Percentiles rank a stretch among this genome's conserved stretches.
Evolutionary conservation across 495 filamentous ascomycete genomes (phyloP).

Genomic region (Friedmanniomyces endolithicus): DNA sequence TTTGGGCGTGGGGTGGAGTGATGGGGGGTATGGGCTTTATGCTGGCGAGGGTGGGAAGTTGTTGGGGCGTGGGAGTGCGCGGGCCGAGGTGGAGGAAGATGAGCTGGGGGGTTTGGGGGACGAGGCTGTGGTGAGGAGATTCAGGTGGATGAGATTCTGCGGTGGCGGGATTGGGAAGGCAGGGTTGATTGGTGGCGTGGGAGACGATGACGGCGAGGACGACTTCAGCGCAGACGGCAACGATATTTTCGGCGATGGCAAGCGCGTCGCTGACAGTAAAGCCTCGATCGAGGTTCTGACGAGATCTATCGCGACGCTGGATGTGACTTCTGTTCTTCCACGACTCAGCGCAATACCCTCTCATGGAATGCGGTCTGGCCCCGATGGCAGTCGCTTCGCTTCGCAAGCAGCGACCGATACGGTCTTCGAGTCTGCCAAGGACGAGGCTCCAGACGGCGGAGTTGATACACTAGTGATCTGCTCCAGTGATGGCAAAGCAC

Average conservation of each 20-base stretch:
- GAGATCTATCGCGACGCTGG: conserved; percentile 56
- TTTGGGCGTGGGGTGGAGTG: conserved; percentile 9
- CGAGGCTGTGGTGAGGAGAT: not conserved
- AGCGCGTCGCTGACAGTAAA: not conserved
- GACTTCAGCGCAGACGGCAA: not conserved
- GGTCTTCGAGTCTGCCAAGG: conserved; percentile 50
- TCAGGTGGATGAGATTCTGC: not conserved
- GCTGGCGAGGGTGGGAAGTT: conserved; percentile 15
- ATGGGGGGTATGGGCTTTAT: conserved; percentile 7
- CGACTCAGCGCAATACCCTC: conserved; percentile 36
- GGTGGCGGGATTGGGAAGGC: not conserved
- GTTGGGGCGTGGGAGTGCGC: not conserved
- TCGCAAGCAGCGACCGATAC: conserved; percentile 58
- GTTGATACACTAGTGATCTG: conserved; percentile 76
- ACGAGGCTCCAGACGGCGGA: conserved; percentile 49
- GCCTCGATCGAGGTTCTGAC: not conserved
- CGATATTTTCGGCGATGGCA: not conserved
- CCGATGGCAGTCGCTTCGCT: conserved; percentile 51
- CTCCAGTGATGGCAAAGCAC: conserved; percentile 63
- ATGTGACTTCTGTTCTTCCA: conserved; percentile 68
- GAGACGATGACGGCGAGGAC: not conserved
- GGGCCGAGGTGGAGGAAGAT: not conserved
- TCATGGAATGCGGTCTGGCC: conserved; percentile 12
- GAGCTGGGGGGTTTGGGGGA: not conserved
- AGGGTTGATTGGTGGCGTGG: not conserved